Percentiles rank a stretch among this genome's conserved stretches.
Evolutionary conservation across 2,329 filamentous ascomycete genomes (phyloP).

Genomic region (Beauveria sp.): DNA sequence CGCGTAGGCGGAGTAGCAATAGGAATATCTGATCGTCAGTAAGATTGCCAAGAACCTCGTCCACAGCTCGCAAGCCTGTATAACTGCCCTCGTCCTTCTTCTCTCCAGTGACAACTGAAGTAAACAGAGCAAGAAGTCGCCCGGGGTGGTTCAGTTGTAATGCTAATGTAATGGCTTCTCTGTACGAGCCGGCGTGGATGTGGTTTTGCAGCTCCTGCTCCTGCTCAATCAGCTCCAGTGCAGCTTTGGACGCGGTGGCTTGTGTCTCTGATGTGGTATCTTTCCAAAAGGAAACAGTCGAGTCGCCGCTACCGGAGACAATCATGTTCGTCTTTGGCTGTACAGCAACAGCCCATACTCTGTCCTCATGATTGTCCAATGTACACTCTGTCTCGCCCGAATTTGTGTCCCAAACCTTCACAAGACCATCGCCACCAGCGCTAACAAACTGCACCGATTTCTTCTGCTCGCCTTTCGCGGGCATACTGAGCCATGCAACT

Average conservation of each 20-base stretch:
- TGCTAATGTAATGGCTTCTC: conserved; percentile 86
- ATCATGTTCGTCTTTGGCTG: conserved; percentile 63
- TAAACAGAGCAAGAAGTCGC: conserved; percentile 77
- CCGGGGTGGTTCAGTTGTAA: conserved; percentile 92
- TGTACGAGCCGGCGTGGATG: conserved; percentile 79
- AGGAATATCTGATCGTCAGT: conserved; percentile 80
- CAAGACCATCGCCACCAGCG: conserved; percentile 86
- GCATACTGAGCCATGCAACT: conserved; percentile 71
- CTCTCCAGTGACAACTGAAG: conserved; percentile 60
- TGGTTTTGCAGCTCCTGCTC: conserved; percentile 93
- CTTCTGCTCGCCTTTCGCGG: conserved; percentile 44
- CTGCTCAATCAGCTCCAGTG: conserved; percentile 77
- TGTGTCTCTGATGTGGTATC: conserved; percentile 82
- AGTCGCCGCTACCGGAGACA: conserved; percentile 86
- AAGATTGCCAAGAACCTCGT: conserved; percentile 72
- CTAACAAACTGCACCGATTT: conserved; percentile 68
- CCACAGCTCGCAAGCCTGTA: conserved; percentile 62
- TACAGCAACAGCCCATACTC: conserved; percentile 83
- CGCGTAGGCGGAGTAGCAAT: conserved; percentile 72
- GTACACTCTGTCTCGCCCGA: conserved; percentile 81
- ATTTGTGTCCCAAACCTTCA: conserved; percentile 92
- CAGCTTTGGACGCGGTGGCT: conserved; percentile 63
- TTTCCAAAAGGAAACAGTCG: conserved; percentile 89
- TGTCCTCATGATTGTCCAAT: conserved; percentile 92
- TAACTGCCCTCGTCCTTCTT: conserved; percentile 55